Evolutionary conservation across 2,329 filamentous ascomycete species (phyloP), one percentile per base, ranked within the genome.

Genomic region (Neurospora sp.): DNA sequence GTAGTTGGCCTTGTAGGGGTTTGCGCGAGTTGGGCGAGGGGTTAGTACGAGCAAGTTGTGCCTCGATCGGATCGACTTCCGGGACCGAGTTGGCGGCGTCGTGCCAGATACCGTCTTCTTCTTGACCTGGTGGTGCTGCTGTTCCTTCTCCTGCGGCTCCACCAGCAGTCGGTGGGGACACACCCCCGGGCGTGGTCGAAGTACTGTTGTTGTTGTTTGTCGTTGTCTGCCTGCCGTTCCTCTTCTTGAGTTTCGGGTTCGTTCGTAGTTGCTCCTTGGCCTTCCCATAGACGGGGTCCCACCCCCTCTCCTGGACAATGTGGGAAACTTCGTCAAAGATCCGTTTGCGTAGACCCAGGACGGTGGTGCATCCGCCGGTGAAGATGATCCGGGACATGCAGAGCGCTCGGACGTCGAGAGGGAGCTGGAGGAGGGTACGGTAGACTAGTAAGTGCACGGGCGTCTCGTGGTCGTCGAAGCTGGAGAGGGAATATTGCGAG

Each of bases 301-400:
- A 98, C 7, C 93, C 92, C 72, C 89, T 84, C 66, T 85, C 82
- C 17, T 89, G 83, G 5, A 96, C 84, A 0, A 97, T 81, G 1
- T 82, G 80, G 4, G 86, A 85, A 0, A 98, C 81, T 75, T 98
- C 94, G 70, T 91, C 86, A 39, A 97, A 80, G 43, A 97, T 85
- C 36, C 95, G 88, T 33, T 86, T 84, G 73, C 92, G 93, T 36
- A 99, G 81, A 0, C 96, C 96, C 0, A 94, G 86, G 9, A 97
- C 89, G 36, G 86, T 86, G 6, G 93, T 89, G 67, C 91, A 91
- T 2, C 93, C 93, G 39, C 96, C 96, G 0, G 90, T 91, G 76
- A 99, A 91, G 17, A 97, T 84, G 66, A 98, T 91, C 46, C 95
- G 91, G 1, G 93, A 90, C 89, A 97, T 96, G 79, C 95, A 97